Base-by-base conservation (phyloP, 139 green algal genomes). In the Asterochloris sp. region DNA sequence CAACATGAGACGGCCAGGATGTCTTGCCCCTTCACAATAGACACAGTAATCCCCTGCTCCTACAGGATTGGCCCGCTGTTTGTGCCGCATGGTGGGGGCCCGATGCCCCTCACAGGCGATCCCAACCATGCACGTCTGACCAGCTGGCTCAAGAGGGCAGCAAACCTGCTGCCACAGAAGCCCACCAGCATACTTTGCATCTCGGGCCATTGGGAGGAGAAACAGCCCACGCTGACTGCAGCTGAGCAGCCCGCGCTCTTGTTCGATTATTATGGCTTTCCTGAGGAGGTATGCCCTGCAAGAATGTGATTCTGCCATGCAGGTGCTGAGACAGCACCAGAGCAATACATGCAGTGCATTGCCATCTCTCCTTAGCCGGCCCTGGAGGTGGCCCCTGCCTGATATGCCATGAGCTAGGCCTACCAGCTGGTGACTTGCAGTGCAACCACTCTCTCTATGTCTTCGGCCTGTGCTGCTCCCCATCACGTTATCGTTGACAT, bases 221-320 rank as follows among this genome's bases (percentile, higher is more conserved):
- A 27, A 0, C 29, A 85, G 11, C 69, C 85, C 0, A 87, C 85
- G 0, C 78, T 93, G 38, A 90, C 84, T 27, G 82, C 80, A 0
- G 54, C 21, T 0, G 11, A 74, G 0, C 60, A 75, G 11, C 88
- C 91, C 0, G 23, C 62, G 15, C 81, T 94, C 27, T 75, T 96
- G 13, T 95, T 93, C 62, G 92, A 96, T 79, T 96, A 96, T 62
- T 90, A 92, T 78, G 90, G 91, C 73, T 95, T 95, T 67, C 92
- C 92, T 14, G 27, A 67, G 6, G 78, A 90, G 24, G 23, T 54
- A 6, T 54, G 38, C 38, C 38, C 38, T 54, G 38, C 38, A 62
- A 82, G 19, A 23, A 54, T 54, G 23, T 17, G 26, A 11, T 13
- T 80, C 24, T 16, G 76, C 23, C 21, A 14, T 17, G 38, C 24